Conservation (phyloP, 495 filamentous ascomycete species). For the Penicillium coprophilum region DNA sequence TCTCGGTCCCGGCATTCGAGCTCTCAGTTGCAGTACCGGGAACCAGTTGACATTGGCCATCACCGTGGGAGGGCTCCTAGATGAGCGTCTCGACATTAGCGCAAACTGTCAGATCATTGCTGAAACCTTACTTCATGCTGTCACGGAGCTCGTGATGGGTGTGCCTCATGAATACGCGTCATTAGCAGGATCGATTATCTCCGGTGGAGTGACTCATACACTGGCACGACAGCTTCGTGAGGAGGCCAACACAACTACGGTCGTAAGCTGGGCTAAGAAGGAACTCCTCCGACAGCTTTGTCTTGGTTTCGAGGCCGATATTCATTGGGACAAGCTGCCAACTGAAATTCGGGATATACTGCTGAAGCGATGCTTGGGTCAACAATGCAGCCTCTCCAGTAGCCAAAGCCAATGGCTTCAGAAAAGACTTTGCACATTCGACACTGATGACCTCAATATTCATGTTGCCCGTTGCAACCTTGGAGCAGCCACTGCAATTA, state of each 20-base stretch:
- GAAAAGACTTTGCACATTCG: conserved; percentile 38
- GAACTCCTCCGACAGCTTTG: conserved; percentile 45
- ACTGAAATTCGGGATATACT: conserved; percentile 35
- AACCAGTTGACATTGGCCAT: conserved; percentile 42
- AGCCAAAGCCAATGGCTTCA: conserved; percentile 37
- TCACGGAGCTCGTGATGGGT: conserved; percentile 48
- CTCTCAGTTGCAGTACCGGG: conserved; percentile 45
- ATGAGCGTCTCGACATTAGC: conserved; percentile 42
- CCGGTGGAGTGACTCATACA: conserved; percentile 38
- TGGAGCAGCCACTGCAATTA: conserved; percentile 39
- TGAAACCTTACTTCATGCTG: conserved; percentile 55
- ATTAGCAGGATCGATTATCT: conserved; percentile 48
- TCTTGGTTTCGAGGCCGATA: conserved; percentile 42
- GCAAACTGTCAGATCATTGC: conserved; percentile 52
- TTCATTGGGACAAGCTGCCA: conserved; percentile 45
- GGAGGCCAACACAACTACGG: conserved; percentile 33
- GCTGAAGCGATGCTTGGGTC: conserved; percentile 41
- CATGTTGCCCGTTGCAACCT: conserved; percentile 47
- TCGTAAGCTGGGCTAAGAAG: conserved; percentile 44
- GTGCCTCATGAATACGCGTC: conserved; percentile 53
- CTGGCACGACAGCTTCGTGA: conserved; percentile 40
- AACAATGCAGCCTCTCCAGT: conserved; percentile 28
- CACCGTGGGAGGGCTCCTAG: conserved; percentile 39
- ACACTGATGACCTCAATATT: conserved; percentile 33
- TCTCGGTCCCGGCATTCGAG: conserved; percentile 43